Evolutionary conservation across 1,139 yeast genomes (phyloP).

Genomic region (Yamadazyma taylorii): DNA sequence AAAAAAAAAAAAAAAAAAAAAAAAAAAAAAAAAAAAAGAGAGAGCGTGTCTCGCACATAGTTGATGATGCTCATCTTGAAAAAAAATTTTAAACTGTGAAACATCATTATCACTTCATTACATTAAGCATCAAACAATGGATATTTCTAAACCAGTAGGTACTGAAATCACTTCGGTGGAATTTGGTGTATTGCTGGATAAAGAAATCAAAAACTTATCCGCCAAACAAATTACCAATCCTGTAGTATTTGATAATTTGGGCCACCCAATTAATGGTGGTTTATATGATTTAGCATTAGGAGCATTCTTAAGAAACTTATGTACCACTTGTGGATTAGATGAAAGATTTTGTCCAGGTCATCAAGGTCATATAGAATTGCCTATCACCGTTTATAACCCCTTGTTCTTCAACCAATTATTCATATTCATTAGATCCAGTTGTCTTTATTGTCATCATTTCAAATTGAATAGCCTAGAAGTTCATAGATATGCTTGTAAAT

Average conservation of each 20-base stretch:
- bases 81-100: conserved; percentile 11
- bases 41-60: too few species aligned
- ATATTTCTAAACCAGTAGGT: conserved; percentile 93
- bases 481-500: conserved; percentile 75
- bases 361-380: conserved; percentile 96
- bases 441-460: conserved; percentile 89
- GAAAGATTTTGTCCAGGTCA: conserved; percentile 97
- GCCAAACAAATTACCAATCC: conserved; percentile 97
- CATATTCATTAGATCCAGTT: conserved; percentile 76
- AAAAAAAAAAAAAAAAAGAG: too few species aligned
- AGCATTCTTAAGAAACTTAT: conserved; percentile 82
- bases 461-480: conserved; percentile 66
- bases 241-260: conserved; percentile 89
- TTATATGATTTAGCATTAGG: conserved; percentile 92
- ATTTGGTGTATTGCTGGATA: conserved; percentile 80
- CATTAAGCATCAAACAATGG: conserved; percentile 53
- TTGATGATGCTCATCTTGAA: conserved; percentile 14
- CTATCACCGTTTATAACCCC: conserved; percentile 94
- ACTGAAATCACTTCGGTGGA: conserved; percentile 91
- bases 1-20: too few species aligned
- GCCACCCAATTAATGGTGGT: conserved; percentile 94
- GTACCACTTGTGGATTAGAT: conserved; percentile 95
- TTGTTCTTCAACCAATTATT: conserved; percentile 90
- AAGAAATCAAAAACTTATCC: conserved; percentile 80
- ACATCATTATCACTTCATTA: not conserved